Conservation (phyloP, 116 monocot genomes). For the Cymodocea nodosa region DNA sequence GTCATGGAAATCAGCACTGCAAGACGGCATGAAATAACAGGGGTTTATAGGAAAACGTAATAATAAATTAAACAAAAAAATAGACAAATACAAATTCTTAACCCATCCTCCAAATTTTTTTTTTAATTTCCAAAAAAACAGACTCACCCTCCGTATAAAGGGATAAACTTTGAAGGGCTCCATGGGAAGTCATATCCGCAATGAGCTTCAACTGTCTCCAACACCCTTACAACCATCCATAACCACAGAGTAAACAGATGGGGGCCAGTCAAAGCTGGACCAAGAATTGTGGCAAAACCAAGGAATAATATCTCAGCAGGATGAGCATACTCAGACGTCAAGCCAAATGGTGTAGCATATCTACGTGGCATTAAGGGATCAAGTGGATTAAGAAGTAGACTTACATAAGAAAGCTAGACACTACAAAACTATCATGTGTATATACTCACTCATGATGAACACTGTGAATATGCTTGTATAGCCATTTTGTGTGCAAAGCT, state of each 20-base stretch:
- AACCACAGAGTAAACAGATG: conserved; percentile 87
- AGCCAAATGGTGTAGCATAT: conserved; percentile 72
- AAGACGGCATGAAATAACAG: too few species aligned
- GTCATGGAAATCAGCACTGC: conserved; percentile 16
- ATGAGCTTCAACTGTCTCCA: conserved; percentile 94
- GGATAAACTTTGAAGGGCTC: conserved; percentile 90
- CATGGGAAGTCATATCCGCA: conserved; percentile 95
- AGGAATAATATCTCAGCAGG: conserved; percentile 91
- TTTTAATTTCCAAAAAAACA: too few species aligned
- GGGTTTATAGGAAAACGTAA: too few species aligned
- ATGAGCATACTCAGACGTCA: conserved; percentile 94
- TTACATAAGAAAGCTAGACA: too few species aligned
- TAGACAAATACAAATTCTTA: not conserved
- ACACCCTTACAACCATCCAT: conserved; percentile 77
- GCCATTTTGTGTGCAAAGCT: conserved; percentile 80
- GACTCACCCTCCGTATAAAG: conserved; percentile 85
- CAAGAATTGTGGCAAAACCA: conserved; percentile 77
- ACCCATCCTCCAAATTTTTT: too few species aligned
- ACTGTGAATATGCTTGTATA: conserved; percentile 94
- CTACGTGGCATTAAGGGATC: conserved; percentile 12
- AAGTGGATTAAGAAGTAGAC: not conserved
- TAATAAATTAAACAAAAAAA: not conserved
- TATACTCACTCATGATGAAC: conserved; percentile 70
- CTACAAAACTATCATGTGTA: too few species aligned
- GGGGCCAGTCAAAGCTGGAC: conserved; percentile 90